Conservation (phyloP, 2,329 filamentous ascomycete species). For the Fusarium sulawesiense region DNA sequence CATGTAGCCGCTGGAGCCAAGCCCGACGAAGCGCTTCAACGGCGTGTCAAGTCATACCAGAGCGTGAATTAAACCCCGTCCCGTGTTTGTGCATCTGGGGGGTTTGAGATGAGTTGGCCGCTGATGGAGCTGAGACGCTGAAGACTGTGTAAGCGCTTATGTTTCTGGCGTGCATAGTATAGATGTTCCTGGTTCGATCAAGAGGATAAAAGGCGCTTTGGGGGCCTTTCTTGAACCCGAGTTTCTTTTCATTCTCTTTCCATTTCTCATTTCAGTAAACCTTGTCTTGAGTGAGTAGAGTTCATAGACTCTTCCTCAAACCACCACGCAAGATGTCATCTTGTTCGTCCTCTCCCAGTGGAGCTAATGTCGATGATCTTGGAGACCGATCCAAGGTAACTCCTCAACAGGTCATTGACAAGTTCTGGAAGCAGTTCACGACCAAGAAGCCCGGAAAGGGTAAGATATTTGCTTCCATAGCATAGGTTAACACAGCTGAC, state of each 20-base stretch:
- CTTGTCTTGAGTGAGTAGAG: background rate
- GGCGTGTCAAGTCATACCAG: background rate
- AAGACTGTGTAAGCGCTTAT: slow-evolving; percentile 5
- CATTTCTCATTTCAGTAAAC: too few species aligned
- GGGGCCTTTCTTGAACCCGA: background rate
- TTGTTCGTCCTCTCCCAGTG: slow-evolving; percentile 18
- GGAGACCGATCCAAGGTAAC: slow-evolving; percentile 57
- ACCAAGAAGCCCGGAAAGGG: slow-evolving; percentile 78
- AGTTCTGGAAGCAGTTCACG: slow-evolving; percentile 79
- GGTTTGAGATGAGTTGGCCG: slow-evolving; percentile 19
- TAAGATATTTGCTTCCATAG: slow-evolving; percentile 38
- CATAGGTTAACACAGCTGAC: background rate
- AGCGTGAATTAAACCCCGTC: background rate
- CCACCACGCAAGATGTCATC: slow-evolving; percentile 22
- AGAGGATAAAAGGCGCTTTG: slow-evolving; percentile 20
- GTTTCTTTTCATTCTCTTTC: background rate
- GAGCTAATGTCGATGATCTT: slow-evolving; percentile 8
- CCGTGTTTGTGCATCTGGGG: background rate
- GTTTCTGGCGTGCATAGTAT: background rate
- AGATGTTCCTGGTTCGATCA: background rate
- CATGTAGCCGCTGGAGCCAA: background rate
- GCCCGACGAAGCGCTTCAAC: background rate
- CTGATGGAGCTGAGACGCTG: slow-evolving; percentile 20
- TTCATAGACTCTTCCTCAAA: background rate
- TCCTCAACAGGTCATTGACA: slow-evolving; percentile 75